These are phyloP conservation scores for Somion occarium DNA, from an alignment of 1,284 basidiomycete genomes.

Conservation along the genomic window DNA sequence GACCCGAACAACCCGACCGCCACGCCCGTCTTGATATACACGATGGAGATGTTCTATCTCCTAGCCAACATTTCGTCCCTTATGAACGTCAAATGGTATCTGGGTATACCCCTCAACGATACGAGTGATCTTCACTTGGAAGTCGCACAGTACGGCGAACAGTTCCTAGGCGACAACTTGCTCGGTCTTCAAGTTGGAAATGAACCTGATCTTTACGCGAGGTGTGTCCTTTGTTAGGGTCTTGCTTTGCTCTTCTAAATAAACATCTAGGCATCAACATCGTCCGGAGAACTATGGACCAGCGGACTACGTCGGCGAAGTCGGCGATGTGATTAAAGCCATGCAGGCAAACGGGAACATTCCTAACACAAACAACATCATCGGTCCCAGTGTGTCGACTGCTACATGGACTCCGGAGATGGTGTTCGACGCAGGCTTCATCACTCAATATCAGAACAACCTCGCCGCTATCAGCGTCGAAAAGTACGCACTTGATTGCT, in stretches of 20 bases:
- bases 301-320: slow-evolving; percentile 46
- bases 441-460: slow-evolving; percentile 33
- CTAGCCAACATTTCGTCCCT: slow-evolving; percentile 36
- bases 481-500: slow-evolving; percentile 32
- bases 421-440: slow-evolving; percentile 43
- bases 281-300: slow-evolving; percentile 36
- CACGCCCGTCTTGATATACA: slow-evolving; percentile 40
- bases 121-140: slow-evolving; percentile 45
- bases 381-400: slow-evolving; percentile 46
- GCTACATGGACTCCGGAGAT: slow-evolving; percentile 41
- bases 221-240: slow-evolving; percentile 13
- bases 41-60: slow-evolving; percentile 36
- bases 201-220: slow-evolving; percentile 64
- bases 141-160: slow-evolving; percentile 44
- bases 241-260: background rate
- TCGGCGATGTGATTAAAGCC: slow-evolving; percentile 36
- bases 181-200: slow-evolving; percentile 62
- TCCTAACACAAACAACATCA: slow-evolving; percentile 30
- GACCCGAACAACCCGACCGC: slow-evolving; percentile 35
- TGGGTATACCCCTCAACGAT: slow-evolving; percentile 50
- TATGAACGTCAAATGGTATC: slow-evolving; percentile 38
- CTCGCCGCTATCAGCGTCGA: slow-evolving; percentile 42
- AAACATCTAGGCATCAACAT: slow-evolving; percentile 24
- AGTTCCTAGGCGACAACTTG: slow-evolving; percentile 54
- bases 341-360: slow-evolving; percentile 35